phyloP scores from a whole-genome alignment of 306 rosid species.

The Cajanus cajan region DNA sequence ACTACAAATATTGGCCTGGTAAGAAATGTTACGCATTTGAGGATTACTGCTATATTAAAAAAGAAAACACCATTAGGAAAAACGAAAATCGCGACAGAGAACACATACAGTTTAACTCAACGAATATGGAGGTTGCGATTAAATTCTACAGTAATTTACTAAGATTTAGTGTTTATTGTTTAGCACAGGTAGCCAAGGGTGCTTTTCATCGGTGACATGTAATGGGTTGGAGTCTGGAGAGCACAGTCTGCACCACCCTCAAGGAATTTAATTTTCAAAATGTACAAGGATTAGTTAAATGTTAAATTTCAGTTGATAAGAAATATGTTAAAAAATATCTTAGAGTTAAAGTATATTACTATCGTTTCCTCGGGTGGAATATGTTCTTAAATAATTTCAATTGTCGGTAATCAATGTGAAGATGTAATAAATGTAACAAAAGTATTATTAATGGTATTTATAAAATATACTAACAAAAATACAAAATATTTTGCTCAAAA shows the following conservation, averaged over 20 bases:
- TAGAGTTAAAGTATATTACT: too few relatives aligned
- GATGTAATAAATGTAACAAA: too few relatives aligned
- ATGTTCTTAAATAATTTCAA: too few relatives aligned
- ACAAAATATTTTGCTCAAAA: too few relatives aligned
- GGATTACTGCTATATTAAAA: background rate
- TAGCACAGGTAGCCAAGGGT: background rate
- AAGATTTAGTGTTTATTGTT: background rate
- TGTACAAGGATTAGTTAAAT: too few relatives aligned
- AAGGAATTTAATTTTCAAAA: too few relatives aligned
- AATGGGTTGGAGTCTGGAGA: background rate
- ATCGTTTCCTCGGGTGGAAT: too few relatives aligned
- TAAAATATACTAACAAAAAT: too few relatives aligned
- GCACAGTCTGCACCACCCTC: background rate
- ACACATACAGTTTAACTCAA: background rate
- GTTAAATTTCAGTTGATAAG: too few relatives aligned
- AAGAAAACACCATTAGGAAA: background rate
- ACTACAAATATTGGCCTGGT: conserved; percentile 12
- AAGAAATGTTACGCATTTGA: background rate
- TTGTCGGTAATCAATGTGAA: too few relatives aligned
- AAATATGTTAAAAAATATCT: too few relatives aligned
- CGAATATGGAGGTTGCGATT: background rate
- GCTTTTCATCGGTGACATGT: background rate
- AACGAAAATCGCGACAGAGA: background rate
- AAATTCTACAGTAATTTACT: background rate
- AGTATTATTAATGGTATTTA: too few relatives aligned